Evolutionary conservation across 164 flowering plant genomes (phyloP).

Genomic region (Tinospora cordifolia): DNA sequence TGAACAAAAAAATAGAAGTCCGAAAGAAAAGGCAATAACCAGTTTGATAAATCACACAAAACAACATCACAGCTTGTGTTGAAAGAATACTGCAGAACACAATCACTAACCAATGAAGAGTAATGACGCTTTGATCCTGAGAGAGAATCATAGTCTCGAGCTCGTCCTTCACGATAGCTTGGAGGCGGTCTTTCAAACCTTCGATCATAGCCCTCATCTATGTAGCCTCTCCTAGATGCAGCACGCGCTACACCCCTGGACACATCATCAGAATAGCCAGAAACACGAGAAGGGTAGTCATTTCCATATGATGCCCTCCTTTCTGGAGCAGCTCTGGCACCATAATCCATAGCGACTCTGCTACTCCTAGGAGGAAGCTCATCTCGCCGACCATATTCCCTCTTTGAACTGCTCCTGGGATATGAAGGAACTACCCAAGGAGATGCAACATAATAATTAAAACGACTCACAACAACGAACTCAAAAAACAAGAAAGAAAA

Average conservation of each 20-base stretch:
- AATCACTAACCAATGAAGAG: constrained; percentile 54
- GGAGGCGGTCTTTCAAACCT: constrained; percentile 82
- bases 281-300: constrained; percentile 58
- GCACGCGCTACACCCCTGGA: constrained; percentile 53
- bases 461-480: background rate
- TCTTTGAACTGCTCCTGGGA: constrained; percentile 66
- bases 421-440: constrained; percentile 55
- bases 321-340: constrained; percentile 50
- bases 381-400: constrained; percentile 67
- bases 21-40: background rate
- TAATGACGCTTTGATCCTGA: constrained; percentile 90
- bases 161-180: constrained; percentile 64
- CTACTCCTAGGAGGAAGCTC: constrained; percentile 77
- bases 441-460: background rate
- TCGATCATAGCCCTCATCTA: constrained; percentile 71
- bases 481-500: background rate
- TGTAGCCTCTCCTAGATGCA: constrained; percentile 57
- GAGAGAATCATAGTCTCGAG: constrained; percentile 68
- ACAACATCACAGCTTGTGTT: background rate
- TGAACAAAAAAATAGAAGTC: background rate
- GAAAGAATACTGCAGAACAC: background rate
- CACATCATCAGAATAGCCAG: constrained; percentile 49
- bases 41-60: background rate
- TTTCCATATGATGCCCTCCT: constrained; percentile 66
- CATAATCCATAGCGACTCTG: constrained; percentile 59